phyloP scores from a whole-genome alignment of 202 grass and related monocot species.

The Setaria viridis region DNA sequence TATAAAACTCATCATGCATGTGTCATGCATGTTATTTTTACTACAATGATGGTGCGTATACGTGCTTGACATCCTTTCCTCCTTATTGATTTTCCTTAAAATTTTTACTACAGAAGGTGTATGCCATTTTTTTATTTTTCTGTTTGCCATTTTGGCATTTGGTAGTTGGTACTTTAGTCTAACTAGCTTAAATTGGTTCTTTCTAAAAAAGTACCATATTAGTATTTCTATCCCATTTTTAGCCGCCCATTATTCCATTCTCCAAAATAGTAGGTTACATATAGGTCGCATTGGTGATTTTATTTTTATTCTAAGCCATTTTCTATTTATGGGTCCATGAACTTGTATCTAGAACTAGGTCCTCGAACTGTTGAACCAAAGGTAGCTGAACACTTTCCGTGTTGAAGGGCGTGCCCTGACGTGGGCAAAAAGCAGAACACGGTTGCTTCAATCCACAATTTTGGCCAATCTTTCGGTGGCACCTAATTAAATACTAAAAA shows the following conservation, averaged over 20 bases:
- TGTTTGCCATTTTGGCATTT: background rate
- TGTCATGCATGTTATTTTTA: background rate
- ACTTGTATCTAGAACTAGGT: background rate
- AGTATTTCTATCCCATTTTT: background rate
- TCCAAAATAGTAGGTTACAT: background rate
- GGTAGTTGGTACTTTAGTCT: background rate
- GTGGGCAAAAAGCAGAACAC: conserved; percentile 28
- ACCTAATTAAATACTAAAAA: conserved; percentile 24
- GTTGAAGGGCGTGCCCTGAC: conserved; percentile 13
- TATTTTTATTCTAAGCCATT: background rate
- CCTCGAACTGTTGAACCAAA: background rate
- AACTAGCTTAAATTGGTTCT: background rate
- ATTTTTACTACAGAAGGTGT: background rate
- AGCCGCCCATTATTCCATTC: background rate
- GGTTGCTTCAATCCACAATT: conserved; percentile 6
- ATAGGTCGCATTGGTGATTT: background rate
- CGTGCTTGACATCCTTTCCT: background rate
- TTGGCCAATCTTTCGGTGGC: conserved; percentile 36
- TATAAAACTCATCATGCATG: background rate
- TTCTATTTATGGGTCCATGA: conserved; percentile 8
- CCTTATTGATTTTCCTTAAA: background rate
- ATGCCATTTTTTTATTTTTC: background rate
- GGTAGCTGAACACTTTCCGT: background rate
- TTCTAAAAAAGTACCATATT: background rate
- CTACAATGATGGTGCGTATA: background rate